phyloP scores from a whole-genome alignment of 1,284 basidiomycete genomes.

The Boletus sp. region DNA sequence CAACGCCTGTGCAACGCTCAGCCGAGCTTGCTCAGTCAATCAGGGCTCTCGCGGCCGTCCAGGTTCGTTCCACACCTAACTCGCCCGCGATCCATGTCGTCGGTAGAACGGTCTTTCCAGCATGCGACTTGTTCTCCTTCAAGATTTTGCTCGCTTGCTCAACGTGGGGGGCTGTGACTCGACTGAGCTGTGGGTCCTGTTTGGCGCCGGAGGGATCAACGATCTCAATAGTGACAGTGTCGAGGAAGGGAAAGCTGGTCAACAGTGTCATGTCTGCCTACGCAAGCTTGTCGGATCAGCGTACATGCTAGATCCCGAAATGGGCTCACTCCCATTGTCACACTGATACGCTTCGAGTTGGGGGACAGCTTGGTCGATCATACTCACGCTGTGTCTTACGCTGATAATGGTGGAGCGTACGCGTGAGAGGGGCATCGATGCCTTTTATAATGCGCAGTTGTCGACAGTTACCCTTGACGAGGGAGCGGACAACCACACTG shows the following conservation, averaged over 20 bases:
- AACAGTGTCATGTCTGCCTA: not conserved
- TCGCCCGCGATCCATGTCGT: no score
- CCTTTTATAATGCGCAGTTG: slow-evolving; percentile 11
- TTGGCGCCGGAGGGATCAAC: not conserved
- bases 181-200: not conserved
- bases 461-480: slow-evolving; percentile 7
- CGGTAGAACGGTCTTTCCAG: slow-evolving; percentile 7
- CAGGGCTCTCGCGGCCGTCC: no score
- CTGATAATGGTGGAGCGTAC: slow-evolving; percentile 18
- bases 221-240: slow-evolving; percentile 2
- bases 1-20: no score
- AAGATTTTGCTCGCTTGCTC: slow-evolving; percentile 1
- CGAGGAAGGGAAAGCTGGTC: not conserved
- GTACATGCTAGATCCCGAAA: not conserved
- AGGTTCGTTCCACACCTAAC: no score
- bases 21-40: no score
- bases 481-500: slow-evolving; percentile 6
- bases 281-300: not conserved
- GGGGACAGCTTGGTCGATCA: not conserved
- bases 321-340: not conserved
- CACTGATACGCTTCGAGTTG: not conserved
- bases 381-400: slow-evolving; percentile 2
- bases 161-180: not conserved
- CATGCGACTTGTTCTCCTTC: slow-evolving; percentile 2
- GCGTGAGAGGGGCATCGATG: not conserved